Percentiles rank a stretch among this genome's conserved stretches.
Evolutionary conservation across 2,329 filamentous ascomycete species (phyloP).

Genomic region (Penicillium sp.): DNA sequence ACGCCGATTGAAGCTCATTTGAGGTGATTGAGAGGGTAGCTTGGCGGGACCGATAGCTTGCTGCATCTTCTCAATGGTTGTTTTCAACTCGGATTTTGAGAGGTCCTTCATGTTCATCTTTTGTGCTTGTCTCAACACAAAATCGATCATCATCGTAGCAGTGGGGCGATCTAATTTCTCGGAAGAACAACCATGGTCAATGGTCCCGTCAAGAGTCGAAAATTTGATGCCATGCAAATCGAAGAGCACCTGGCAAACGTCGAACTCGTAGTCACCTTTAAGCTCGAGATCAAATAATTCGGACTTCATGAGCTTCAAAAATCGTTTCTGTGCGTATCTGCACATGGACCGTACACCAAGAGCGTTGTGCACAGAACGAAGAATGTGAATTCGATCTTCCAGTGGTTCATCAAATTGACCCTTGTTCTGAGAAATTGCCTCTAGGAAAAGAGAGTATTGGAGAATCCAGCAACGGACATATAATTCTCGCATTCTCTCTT

Average conservation of each 20-base stretch:
- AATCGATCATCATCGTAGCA: constrained; percentile 74
- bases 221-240: constrained; percentile 78
- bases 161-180: constrained; percentile 75
- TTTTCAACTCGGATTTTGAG: constrained; percentile 82
- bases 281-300: constrained; percentile 73
- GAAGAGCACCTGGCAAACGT: constrained; percentile 77
- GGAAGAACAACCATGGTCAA: constrained; percentile 72
- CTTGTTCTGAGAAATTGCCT: constrained; percentile 62
- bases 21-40: constrained; percentile 66
- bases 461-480: constrained; percentile 83
- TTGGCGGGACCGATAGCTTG: constrained; percentile 73
- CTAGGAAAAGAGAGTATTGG: constrained; percentile 72
- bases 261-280: constrained; percentile 75
- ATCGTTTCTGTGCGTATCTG: constrained; percentile 76
- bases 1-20: constrained; percentile 80
- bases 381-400: constrained; percentile 69
- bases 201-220: constrained; percentile 60
- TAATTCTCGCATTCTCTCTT: constrained; percentile 74
- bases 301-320: constrained; percentile 80
- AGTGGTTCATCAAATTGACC: constrained; percentile 60
- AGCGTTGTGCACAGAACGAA: constrained; percentile 76
- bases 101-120: constrained; percentile 86
- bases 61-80: constrained; percentile 88
- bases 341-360: constrained; percentile 80
- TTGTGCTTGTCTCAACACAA: constrained; percentile 72